These are phyloP conservation scores for Fusarium circinatum DNA, from an alignment of 2,329 filamentous ascomycete species.

Conservation along the genomic window DNA sequence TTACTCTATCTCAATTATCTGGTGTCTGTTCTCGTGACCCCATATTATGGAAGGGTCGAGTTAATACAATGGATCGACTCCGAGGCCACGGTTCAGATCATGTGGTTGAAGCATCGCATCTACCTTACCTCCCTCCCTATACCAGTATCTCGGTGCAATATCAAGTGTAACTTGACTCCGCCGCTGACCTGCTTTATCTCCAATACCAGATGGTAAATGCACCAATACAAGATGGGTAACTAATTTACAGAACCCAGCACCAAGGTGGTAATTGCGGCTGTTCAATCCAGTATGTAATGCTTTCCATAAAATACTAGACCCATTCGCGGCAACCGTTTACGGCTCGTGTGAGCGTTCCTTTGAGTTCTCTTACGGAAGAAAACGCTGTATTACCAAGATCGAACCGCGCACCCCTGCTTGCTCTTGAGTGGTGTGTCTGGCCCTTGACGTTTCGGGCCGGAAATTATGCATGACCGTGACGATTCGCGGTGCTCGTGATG, in stretches of 20 bases:
- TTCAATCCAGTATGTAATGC: constrained; percentile 5
- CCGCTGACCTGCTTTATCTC: constrained; percentile 16
- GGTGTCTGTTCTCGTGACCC: constrained; percentile 24
- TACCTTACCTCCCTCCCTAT: background rate
- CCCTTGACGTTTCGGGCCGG: constrained; percentile 44
- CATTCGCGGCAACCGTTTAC: constrained; percentile 4
- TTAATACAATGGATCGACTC: constrained; percentile 22
- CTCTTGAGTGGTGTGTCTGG: background rate
- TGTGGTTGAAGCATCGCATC: background rate
- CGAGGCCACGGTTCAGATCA: constrained; percentile 15
- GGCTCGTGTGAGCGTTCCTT: constrained; percentile 8
- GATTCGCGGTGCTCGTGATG: constrained; percentile 38
- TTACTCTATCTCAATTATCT: constrained; percentile 19
- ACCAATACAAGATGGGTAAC: background rate
- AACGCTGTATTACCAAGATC: background rate
- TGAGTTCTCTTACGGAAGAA: background rate
- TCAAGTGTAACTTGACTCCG: background rate
- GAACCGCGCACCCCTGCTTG: background rate
- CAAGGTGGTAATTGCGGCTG: background rate
- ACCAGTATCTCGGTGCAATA: background rate
- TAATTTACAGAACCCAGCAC: background rate
- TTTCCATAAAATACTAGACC: constrained; percentile 18
- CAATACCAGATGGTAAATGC: background rate
- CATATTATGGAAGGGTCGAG: background rate
- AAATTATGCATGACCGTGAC: constrained; percentile 39